Evolutionary conservation across 2,329 filamentous ascomycete species (phyloP).

Genomic region (Cercospora sp.): DNA sequence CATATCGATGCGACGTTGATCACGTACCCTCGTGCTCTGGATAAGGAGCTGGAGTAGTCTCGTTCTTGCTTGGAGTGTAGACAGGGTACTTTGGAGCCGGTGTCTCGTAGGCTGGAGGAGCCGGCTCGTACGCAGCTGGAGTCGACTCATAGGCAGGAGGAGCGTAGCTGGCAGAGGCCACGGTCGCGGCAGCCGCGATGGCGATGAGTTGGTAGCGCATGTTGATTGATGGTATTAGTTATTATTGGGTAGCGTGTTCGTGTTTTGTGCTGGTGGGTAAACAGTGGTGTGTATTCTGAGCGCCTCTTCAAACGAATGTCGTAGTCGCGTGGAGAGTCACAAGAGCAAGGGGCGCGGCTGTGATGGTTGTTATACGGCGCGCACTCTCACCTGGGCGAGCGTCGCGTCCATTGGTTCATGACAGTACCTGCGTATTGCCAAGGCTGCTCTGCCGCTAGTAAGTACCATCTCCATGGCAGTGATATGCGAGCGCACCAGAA

Average conservation of each 20-base stretch:
- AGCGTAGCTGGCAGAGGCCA: background rate
- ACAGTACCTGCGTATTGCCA: constrained; percentile 16
- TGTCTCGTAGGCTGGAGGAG: background rate
- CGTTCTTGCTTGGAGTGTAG: background rate
- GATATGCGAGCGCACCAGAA: constrained; percentile 1
- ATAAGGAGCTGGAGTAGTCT: background rate
- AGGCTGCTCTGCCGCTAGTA: background rate
- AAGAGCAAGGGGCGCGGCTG: background rate
- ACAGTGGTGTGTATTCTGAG: background rate
- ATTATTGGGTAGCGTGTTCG: background rate
- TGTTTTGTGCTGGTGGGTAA: background rate
- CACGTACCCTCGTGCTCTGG: background rate
- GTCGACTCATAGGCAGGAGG: constrained; percentile 5
- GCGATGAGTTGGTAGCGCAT: constrained; percentile 14
- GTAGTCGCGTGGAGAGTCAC: constrained; percentile 6
- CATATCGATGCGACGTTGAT: background rate
- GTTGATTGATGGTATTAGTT: constrained; percentile 8
- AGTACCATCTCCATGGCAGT: constrained; percentile 1
- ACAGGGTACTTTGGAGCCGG: background rate
- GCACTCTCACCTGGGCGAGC: background rate
- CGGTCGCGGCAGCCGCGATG: constrained; percentile 10
- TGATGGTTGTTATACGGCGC: constrained; percentile 1
- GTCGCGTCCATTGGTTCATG: background rate
- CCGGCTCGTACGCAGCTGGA: constrained; percentile 4
- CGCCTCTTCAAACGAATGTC: constrained; percentile 15